Base-by-base conservation (phyloP, 257 asterid species). In the Misopates orontium region DNA sequence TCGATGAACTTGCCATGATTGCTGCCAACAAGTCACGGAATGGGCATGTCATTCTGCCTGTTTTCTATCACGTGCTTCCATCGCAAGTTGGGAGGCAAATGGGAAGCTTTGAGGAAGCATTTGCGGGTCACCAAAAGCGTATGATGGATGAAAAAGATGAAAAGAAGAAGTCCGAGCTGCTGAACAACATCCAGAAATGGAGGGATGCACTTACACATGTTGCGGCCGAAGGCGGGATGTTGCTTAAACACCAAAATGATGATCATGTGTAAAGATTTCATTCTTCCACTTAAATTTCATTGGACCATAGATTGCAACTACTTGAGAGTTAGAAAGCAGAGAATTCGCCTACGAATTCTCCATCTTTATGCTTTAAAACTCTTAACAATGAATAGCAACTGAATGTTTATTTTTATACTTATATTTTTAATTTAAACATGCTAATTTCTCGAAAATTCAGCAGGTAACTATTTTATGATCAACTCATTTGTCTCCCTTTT, bases 1-100 rank as follows among this genome's bases (percentile, higher is more conserved):
- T 70, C 45, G 74, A 52, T 0, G 74, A 70, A 60, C 24, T 70
- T 19, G 50, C 8, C 4, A 36, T 36, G 62, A 41, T 61, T 7
- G 63, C 61, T 40, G 70, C 54, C 0, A 61, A 52, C 64, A 24
- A 42, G 19, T 17, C 50, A 0, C 8, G 19, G 3, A 9, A 19
- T 1, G 70, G 64, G 1, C 69, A 62, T 22, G 44, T 23, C 14
- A 8, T 62, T 49, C 28, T 41, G 11, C 75, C 75, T 0, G 56
- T 70, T 4, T 70, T 70, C 45, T 70, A 70, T 44, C 3, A 58
- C 1, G 70, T 70, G 9, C 56, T 55, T 41, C 63, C 69, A 11
- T 70, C 70, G 1, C 28, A 39, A 0, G 75, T 70, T 2, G 56
- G 75, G 12, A 53, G 63, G 21, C 75, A 70, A 19, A 18, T 23